phyloP scores from a whole-genome alignment of 2,329 filamentous ascomycete genomes.

The Colletotrichum aenigma region DNA sequence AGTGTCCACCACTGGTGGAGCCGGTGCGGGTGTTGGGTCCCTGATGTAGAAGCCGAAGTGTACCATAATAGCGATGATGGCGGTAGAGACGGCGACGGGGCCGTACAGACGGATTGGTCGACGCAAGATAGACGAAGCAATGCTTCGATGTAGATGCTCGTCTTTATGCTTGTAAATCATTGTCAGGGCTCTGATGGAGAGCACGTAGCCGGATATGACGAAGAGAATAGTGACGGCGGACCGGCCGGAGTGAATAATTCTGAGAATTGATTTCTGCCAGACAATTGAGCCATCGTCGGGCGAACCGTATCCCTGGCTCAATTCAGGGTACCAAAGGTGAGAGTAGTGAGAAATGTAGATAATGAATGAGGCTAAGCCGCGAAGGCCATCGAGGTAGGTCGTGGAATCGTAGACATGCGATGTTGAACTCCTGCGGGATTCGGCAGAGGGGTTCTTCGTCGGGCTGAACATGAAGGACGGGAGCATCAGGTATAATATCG shows the following conservation, averaged over 20 bases:
- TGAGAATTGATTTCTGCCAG: constrained; percentile 53
- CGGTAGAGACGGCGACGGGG: constrained; percentile 53
- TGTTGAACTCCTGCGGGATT: not conserved
- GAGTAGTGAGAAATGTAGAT: constrained; percentile 60
- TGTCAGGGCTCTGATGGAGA: constrained; percentile 56
- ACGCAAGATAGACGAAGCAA: constrained; percentile 55
- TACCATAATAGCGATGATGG: constrained; percentile 41
- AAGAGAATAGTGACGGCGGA: constrained; percentile 66
- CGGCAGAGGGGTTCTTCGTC: not conserved
- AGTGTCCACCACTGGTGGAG: not conserved
- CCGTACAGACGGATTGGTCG: constrained; percentile 55
- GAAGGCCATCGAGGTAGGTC: constrained; percentile 61
- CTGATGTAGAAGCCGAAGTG: not conserved
- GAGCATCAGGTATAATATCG: not conserved
- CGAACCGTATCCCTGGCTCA: constrained; percentile 41
- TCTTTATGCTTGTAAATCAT: constrained; percentile 39
- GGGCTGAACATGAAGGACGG: not conserved
- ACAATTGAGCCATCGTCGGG: constrained; percentile 45
- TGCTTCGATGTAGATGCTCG: constrained; percentile 42
- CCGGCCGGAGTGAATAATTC: constrained; percentile 57
- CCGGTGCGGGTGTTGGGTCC: not conserved
- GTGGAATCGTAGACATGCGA: constrained; percentile 43
- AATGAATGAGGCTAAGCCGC: constrained; percentile 58
- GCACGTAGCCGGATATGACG: constrained; percentile 65
- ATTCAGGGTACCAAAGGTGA: constrained; percentile 6